These are phyloP conservation scores for Volvox carteri DNA, from an alignment of 163 green algal species.

Conservation along the genomic window DNA sequence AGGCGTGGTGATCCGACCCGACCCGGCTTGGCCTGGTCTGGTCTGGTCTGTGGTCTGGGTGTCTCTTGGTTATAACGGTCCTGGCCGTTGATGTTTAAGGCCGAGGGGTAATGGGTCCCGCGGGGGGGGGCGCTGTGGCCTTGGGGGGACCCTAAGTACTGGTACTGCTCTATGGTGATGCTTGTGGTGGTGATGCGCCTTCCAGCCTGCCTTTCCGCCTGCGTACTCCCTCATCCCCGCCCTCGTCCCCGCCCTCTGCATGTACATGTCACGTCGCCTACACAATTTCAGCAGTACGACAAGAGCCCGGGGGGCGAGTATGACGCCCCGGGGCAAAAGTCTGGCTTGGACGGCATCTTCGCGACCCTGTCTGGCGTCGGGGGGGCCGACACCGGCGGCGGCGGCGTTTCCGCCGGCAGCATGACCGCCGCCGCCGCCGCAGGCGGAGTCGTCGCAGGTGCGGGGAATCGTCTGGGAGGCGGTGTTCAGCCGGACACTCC, in stretches of 20 bases:
- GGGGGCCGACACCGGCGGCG: background rate
- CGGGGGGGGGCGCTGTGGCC: no score
- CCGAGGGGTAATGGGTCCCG: no score
- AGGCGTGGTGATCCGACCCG: no score
- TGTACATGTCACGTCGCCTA: background rate
- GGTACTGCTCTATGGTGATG: no score
- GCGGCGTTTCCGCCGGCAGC: background rate
- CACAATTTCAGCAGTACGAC: conserved; percentile 41
- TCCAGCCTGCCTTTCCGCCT: no score
- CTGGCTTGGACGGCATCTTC: conserved; percentile 44
- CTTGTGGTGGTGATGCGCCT: no score
- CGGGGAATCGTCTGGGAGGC: background rate
- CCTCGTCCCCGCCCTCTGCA: background rate
- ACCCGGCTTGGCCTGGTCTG: no score
- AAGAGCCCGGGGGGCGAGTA: conserved; percentile 38
- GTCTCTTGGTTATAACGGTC: no score
- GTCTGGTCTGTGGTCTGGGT: no score
- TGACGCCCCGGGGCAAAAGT: background rate
- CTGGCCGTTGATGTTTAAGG: no score
- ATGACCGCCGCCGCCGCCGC: background rate
- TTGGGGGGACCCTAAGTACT: no score
- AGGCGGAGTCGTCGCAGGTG: background rate
- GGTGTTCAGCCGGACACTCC: background rate
- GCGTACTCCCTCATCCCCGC: no score
- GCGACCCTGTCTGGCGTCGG: conserved; percentile 1